Percentiles rank a stretch among this genome's conserved stretches.
phyloP scores from a whole-genome alignment of 2,329 filamentous ascomycete species.

The Cladophialophora chaetospira region DNA sequence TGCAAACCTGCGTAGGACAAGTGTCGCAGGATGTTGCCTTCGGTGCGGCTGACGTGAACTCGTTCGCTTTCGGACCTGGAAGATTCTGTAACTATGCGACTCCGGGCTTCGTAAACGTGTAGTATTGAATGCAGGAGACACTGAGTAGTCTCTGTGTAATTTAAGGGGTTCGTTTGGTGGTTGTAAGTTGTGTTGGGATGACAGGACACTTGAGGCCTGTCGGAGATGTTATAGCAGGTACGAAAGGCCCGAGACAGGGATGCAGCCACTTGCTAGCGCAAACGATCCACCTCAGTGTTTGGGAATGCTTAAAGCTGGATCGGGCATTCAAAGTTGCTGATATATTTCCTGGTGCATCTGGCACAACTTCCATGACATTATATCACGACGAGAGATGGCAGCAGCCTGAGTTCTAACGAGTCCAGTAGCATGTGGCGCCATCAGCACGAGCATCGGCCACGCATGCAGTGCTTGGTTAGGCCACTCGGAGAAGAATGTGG shows the following conservation, averaged over 20 bases:
- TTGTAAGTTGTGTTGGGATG: constrained; percentile 18
- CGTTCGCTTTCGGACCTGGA: no score
- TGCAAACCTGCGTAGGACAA: constrained; percentile 4
- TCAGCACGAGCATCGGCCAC: constrained; percentile 9
- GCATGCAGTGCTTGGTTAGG: constrained; percentile 2
- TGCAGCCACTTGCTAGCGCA: background rate
- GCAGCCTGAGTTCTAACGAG: constrained; percentile 1
- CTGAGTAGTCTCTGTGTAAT: background rate
- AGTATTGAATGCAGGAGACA: background rate
- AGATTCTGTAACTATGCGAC: background rate
- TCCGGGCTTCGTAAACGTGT: no score
- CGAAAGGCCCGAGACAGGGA: constrained; percentile 15
- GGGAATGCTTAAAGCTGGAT: background rate
- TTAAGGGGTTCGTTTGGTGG: background rate
- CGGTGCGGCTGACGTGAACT: background rate
- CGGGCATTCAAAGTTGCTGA: background rate
- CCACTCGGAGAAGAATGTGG: constrained; percentile 8
- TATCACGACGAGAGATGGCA: background rate
- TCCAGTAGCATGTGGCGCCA: constrained; percentile 6
- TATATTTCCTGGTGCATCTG: no score
- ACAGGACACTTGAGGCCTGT: constrained; percentile 12
- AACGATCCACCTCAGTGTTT: background rate
- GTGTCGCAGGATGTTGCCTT: constrained; percentile 6
- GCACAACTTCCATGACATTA: no score
- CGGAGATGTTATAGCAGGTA: constrained; percentile 15